Evolutionary conservation across 352 stramenopile species (phyloP).

Genomic region (Globisporangium radiosum): DNA sequence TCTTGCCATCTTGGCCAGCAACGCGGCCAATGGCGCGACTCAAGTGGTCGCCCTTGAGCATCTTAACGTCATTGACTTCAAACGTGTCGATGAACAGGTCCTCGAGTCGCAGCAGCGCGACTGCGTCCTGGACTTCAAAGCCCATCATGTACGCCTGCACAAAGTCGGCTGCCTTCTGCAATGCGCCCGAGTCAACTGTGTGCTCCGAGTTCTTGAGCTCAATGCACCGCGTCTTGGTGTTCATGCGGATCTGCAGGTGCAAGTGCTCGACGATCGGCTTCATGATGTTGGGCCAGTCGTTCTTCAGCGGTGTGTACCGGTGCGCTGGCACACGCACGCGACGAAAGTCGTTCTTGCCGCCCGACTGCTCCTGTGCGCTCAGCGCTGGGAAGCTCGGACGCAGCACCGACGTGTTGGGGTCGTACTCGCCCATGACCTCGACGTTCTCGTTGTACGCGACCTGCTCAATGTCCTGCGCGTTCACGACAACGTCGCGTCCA

Average conservation of each 20-base stretch:
- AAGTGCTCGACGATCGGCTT: slow-evolving; percentile 98
- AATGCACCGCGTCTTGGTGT: slow-evolving; percentile 97
- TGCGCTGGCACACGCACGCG: slow-evolving; percentile 94
- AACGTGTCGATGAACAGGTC: slow-evolving; percentile 99
- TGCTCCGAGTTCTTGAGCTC: slow-evolving; percentile 95
- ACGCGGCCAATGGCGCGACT: slow-evolving; percentile 97
- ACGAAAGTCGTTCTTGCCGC: slow-evolving; percentile 94
- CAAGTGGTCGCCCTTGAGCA: slow-evolving; percentile 98
- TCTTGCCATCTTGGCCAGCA: slow-evolving; percentile 99
- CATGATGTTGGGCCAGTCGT: slow-evolving; percentile 98
- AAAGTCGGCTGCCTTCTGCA: slow-evolving; percentile 98
- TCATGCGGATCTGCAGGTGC: slow-evolving; percentile 98
- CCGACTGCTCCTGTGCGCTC: slow-evolving; percentile 60
- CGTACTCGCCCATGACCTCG: slow-evolving; percentile 45
- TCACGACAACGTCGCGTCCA: slow-evolving; percentile 58
- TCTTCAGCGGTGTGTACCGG: slow-evolving; percentile 97
- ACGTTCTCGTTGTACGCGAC: slow-evolving; percentile 43
- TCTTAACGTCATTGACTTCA: slow-evolving; percentile 96
- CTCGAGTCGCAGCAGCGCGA: slow-evolving; percentile 97
- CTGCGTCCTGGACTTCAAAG: slow-evolving; percentile 97
- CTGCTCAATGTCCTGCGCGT: slow-evolving; percentile 36
- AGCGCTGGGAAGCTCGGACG: slow-evolving; percentile 72
- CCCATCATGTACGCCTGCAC: slow-evolving; percentile 99
- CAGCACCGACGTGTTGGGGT: slow-evolving; percentile 22
- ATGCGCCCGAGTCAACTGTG: slow-evolving; percentile 90